A percentile compares a stretch with the other conserved stretches of the same genome.
Conservation (phyloP, 2,329 filamentous ascomycete genomes). For the Venturia asperata region DNA sequence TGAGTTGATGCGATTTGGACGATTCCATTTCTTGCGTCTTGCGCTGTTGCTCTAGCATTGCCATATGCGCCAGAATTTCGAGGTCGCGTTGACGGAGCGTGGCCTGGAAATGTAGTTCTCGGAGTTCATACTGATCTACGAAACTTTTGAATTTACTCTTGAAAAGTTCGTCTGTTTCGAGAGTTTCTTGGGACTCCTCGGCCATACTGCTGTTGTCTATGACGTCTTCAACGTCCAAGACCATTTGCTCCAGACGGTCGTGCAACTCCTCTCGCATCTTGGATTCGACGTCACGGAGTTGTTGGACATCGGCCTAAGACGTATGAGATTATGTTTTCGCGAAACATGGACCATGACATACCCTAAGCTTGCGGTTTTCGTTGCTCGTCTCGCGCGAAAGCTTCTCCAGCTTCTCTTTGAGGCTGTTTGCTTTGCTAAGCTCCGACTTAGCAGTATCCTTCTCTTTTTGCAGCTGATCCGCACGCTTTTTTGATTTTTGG, state of each 20-base stretch:
- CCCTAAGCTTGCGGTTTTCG: conserved; percentile 98
- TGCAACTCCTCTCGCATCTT: conserved; percentile 77
- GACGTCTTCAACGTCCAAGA: conserved; percentile 80
- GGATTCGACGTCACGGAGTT: conserved; percentile 77
- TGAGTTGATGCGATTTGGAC: conserved; percentile 73
- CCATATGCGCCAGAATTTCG: conserved; percentile 86
- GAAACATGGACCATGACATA: conserved; percentile 35
- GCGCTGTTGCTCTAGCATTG: conserved; percentile 81
- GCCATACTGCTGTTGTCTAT: conserved; percentile 81
- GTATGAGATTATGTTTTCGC: not conserved
- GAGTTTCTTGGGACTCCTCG: conserved; percentile 71
- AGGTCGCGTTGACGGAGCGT: conserved; percentile 90
- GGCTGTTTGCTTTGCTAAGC: conserved; percentile 77
- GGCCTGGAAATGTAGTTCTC: conserved; percentile 89
- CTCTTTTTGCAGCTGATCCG: conserved; percentile 91
- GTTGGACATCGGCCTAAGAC: conserved; percentile 70
- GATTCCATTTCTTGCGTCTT: conserved; percentile 79
- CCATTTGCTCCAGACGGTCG: conserved; percentile 70
- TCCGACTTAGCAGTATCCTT: conserved; percentile 86
- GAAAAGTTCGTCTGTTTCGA: conserved; percentile 81
- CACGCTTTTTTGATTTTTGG: conserved; percentile 90
- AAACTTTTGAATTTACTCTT: conserved; percentile 86
- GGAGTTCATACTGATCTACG: conserved; percentile 92
- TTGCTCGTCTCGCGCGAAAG: conserved; percentile 88
- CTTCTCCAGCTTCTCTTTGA: conserved; percentile 97